Evolutionary conservation across 371 early-diverging fungal species (phyloP), one percentile per base, ranked within the genome.

Genomic region (Mortierella sp.): DNA sequence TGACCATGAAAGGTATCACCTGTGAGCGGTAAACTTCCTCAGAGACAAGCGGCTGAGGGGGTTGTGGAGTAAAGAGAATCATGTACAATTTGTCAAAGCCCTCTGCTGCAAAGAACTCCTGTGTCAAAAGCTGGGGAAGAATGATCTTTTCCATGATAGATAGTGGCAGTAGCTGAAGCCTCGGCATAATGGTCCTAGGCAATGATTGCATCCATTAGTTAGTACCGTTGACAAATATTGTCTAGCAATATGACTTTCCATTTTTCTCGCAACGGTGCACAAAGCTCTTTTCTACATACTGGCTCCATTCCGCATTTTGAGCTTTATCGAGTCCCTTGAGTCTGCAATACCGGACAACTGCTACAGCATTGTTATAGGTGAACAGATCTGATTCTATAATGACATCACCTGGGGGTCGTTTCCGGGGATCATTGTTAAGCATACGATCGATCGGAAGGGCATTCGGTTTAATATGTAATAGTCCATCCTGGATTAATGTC

Each of bases 91-190:
- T 58, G 66, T 80, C 81, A 43, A 80, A 80, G 5, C 81, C 81
- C 21, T 80, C 81, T n/a, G 81, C 81, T 10, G 81, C 75, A 71
- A 80, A 80, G 58, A 80, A 80, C 67, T 80, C 81, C 64, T 80
- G 81, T 19, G 81, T 80, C 61, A 80, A 40, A 65, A 80, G 66
- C 53, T 75, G 81, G 21, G 81, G 81, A 11, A 80, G 69, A 19
- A 80, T 70, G 43, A 80, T 64, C 10, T 70, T 74, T 40, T 74
- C 81, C 66, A 80, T 74, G 63, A 80, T 75, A 1, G 75, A 65
- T 11, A 60, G 62, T 13, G 75, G 58, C 4, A 80, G 52, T 62
- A 74, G 58, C 8, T 74, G 72, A 1, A 80, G 71, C 53, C 58
- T 74, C 4, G 75, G 59, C 63, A 80, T 58, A 28, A 80, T 80